phyloP scores from a whole-genome alignment of 768 basidiomycete species.

The Ramaria sp. region DNA sequence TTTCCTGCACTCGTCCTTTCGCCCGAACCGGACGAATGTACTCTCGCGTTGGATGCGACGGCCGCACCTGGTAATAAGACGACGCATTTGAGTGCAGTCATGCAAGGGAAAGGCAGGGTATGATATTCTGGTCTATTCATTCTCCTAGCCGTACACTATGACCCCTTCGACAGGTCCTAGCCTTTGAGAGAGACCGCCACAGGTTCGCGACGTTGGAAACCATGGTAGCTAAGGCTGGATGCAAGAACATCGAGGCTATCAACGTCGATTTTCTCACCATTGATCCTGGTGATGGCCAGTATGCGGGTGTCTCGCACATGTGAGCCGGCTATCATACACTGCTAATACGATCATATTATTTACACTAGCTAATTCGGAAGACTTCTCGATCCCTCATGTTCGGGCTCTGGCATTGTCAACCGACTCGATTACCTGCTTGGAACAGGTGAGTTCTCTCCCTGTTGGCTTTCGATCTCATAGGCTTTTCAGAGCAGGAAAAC shows the following conservation, averaged over 20 bases:
- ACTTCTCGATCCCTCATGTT: conserved; percentile 92
- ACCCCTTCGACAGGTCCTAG: conserved; percentile 45
- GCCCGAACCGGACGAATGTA: conserved; percentile 43
- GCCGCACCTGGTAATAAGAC: conserved; percentile 99
- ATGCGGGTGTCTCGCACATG: conserved; percentile 73
- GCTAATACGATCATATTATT: not conserved
- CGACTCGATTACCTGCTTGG: conserved; percentile 77
- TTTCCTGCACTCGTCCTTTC: conserved; percentile 86
- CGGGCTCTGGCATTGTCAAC: conserved; percentile 88
- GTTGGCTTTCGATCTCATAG: conserved; percentile 9
- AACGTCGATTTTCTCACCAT: conserved; percentile 76
- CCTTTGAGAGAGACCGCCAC: conserved; percentile 79
- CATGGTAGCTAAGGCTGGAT: conserved; percentile 81
- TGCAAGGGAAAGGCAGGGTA: conserved; percentile 76
- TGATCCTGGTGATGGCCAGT: conserved; percentile 58
- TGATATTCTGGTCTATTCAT: conserved; percentile 12
- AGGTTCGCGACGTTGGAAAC: conserved; percentile 73
- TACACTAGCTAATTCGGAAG: conserved; percentile 26
- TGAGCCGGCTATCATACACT: conserved; percentile 26
- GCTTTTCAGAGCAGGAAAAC: conserved; percentile 40
- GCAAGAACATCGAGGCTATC: conserved; percentile 65
- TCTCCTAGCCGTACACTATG: not conserved
- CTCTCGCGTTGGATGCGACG: conserved; percentile 81
- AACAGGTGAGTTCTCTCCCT: conserved; percentile 36
- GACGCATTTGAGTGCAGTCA: conserved; percentile 81